phyloP scores from a whole-genome alignment of 1,139 yeast species.

The Kodamaea fungicola region DNA sequence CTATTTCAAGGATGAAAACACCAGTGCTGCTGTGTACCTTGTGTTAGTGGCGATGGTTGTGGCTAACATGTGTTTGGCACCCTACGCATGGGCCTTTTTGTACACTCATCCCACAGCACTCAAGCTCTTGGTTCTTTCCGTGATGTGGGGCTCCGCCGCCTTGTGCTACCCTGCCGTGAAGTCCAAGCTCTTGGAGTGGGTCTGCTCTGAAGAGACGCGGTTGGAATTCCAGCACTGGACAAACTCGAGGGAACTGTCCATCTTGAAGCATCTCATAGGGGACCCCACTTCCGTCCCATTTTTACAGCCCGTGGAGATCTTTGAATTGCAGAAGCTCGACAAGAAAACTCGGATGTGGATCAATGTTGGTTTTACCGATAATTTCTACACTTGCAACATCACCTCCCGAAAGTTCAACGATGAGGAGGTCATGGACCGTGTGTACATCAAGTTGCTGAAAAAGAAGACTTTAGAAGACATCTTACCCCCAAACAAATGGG shows the following conservation, averaged over 20 bases:
- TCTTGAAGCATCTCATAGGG: constrained; percentile 15
- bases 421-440: constrained; percentile 23
- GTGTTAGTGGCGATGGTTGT: constrained; percentile 23
- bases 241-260: constrained; percentile 43
- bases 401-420: constrained; percentile 19
- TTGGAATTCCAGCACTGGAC: constrained; percentile 43
- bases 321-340: constrained; percentile 64
- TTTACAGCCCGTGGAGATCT: constrained; percentile 55
- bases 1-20: constrained; percentile 61
- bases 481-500: constrained; percentile 58
- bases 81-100: constrained; percentile 29
- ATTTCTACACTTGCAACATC: constrained; percentile 47
- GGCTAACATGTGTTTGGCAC: constrained; percentile 29
- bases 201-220: constrained; percentile 62
- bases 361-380: constrained; percentile 51
- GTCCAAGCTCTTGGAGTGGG: constrained; percentile 38
- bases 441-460: constrained; percentile 11
- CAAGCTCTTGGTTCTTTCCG: constrained; percentile 32
- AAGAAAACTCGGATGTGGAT: constrained; percentile 56
- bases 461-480: constrained; percentile 31
- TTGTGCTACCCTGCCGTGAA: constrained; percentile 55
- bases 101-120: constrained; percentile 28
- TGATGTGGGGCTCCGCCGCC: constrained; percentile 51
- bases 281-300: constrained; percentile 4
- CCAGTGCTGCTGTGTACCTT: constrained; percentile 55